These are phyloP conservation scores for Phanerochaete carnosa DNA, from an alignment of 768 basidiomycete genomes.

Conservation along the genomic window DNA sequence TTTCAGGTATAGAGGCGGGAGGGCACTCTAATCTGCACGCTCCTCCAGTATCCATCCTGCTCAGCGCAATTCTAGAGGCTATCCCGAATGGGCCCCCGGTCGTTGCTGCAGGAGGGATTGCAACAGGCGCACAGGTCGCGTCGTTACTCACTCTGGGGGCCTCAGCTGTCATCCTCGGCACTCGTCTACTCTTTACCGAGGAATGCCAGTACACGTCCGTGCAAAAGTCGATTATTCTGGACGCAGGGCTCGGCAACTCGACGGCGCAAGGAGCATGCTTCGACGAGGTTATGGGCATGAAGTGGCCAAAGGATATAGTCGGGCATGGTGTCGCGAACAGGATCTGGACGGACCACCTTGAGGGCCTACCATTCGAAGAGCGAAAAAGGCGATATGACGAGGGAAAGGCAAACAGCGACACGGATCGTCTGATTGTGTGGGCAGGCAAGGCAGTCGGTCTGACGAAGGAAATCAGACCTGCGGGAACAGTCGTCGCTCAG, in stretches of 20 bases:
- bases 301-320: conserved; percentile 35
- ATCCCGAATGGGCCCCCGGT: conserved; percentile 46
- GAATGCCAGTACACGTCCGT: conserved; percentile 44
- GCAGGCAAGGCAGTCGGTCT: conserved; percentile 8
- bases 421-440: conserved; percentile 20
- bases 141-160: conserved; percentile 65
- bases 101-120: conserved; percentile 74
- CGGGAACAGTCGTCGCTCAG: conserved; percentile 27
- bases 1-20: conserved; percentile 71
- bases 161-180: conserved; percentile 67
- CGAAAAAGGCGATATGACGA: conserved; percentile 44
- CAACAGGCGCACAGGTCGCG: conserved; percentile 62
- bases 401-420: conserved; percentile 43
- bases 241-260: conserved; percentile 17
- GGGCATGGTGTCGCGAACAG: conserved; percentile 52
- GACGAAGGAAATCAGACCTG: conserved; percentile 17
- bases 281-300: conserved; percentile 29
- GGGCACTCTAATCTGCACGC: conserved; percentile 66
- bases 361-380: conserved; percentile 39
- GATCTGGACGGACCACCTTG: conserved; percentile 56
- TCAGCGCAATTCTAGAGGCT: conserved; percentile 50
- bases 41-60: conserved; percentile 56
- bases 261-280: conserved; percentile 31
- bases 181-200: conserved; percentile 67
- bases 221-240: conserved; percentile 32